phyloP scores from a whole-genome alignment of 495 filamentous ascomycete species.

The Copromyces sp. region DNA sequence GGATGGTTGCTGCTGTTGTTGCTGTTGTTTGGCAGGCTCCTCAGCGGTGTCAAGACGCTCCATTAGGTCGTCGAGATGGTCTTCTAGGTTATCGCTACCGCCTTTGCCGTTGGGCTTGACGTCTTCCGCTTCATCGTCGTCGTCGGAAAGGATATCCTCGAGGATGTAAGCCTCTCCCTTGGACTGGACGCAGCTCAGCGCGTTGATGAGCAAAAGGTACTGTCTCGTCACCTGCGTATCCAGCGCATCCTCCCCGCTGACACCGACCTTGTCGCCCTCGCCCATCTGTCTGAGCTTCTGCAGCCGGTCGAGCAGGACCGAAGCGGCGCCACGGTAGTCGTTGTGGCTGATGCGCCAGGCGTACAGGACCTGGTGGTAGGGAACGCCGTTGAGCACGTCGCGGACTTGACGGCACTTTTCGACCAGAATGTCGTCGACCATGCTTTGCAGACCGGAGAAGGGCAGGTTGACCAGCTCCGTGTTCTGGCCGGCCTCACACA shows the following conservation, averaged over 20 bases:
- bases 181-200: slow-evolving; percentile 69
- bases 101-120: neutral
- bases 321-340: slow-evolving; percentile 83
- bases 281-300: slow-evolving; percentile 39
- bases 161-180: slow-evolving; percentile 62
- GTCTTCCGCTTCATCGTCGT: slow-evolving; percentile 28
- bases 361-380: slow-evolving; percentile 76
- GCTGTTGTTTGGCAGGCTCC: neutral
- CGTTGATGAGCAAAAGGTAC: slow-evolving; percentile 81
- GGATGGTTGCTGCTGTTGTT: neutral
- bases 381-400: slow-evolving; percentile 47
- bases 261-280: slow-evolving; percentile 35
- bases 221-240: slow-evolving; percentile 52
- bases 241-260: slow-evolving; percentile 41
- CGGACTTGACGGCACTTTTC: slow-evolving; percentile 49
- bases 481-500: slow-evolving; percentile 57
- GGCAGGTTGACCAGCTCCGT: slow-evolving; percentile 63
- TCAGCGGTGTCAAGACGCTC: slow-evolving; percentile 9
- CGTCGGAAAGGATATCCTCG: slow-evolving; percentile 28
- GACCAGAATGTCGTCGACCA: slow-evolving; percentile 67
- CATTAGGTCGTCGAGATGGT: slow-evolving; percentile 15
- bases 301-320: slow-evolving; percentile 56
- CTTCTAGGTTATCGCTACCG: slow-evolving; percentile 17
- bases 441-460: slow-evolving; percentile 61
- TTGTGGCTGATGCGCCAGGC: slow-evolving; percentile 74